Conservation (phyloP, 257 asterid genomes). For the Pogostemon cablin region DNA sequence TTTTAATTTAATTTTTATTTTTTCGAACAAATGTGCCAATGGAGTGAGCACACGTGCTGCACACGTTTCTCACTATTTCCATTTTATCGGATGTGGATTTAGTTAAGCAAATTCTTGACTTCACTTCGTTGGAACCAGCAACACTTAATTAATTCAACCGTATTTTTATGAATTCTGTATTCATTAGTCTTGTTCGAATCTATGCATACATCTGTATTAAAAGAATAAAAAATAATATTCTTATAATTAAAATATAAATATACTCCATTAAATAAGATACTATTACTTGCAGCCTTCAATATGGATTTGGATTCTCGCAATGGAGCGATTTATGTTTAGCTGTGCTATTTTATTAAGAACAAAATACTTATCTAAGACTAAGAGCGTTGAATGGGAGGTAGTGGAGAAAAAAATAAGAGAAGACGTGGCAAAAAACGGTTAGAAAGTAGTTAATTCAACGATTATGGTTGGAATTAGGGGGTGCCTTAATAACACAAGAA, state of each 20-base stretch:
- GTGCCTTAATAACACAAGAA: background rate
- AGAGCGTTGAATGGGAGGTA: background rate
- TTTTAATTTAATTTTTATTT: background rate
- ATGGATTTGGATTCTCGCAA: too few species aligned
- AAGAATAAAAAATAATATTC: too few species aligned
- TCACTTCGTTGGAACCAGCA: background rate
- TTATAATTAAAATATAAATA: too few species aligned
- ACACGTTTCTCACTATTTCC: conserved; percentile 19
- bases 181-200: too few species aligned
- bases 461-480: conserved; percentile 21
- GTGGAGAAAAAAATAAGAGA: background rate
- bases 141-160: too few species aligned
- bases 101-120: conserved; percentile 15
- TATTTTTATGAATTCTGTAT: too few species aligned
- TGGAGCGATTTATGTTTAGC: too few species aligned
- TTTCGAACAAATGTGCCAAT: conserved; percentile 34
- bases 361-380: too few species aligned
- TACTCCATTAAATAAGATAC: too few species aligned
- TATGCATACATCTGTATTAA: too few species aligned
- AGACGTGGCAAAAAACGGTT: conserved; percentile 36
- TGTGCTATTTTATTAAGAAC: too few species aligned
- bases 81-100: conserved; percentile 15
- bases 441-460: conserved; percentile 27
- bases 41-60: conserved; percentile 27
- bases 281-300: too few species aligned